Conservation (phyloP, 768 basidiomycete species). For the Xerocomellus chrysenteron region DNA sequence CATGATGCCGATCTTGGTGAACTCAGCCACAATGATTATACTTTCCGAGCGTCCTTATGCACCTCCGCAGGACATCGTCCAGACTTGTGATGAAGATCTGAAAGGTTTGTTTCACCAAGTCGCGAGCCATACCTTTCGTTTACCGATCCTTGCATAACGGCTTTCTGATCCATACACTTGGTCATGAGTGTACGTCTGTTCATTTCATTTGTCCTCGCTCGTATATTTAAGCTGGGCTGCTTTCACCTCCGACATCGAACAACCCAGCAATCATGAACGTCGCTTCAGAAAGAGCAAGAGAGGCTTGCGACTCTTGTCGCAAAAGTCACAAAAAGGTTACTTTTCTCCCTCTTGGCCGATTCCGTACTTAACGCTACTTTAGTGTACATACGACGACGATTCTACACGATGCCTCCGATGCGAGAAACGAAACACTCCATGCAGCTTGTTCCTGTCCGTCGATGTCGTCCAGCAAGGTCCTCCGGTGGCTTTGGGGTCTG, state of each 20-base stretch:
- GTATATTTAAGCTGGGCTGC: slow-evolving; percentile 19
- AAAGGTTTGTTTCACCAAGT: slow-evolving; percentile 7
- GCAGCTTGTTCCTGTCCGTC: slow-evolving; percentile 17
- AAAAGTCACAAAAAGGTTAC: slow-evolving; percentile 26
- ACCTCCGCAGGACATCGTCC: slow-evolving; percentile 1
- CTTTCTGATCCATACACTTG: slow-evolving; percentile 8
- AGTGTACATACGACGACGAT: slow-evolving; percentile 21
- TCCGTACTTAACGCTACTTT: background rate
- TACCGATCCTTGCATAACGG: slow-evolving; percentile 10
- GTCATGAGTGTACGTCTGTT: slow-evolving; percentile 7
- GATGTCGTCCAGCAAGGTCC: slow-evolving; percentile 9
- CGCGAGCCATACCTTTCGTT: background rate
- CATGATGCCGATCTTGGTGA: slow-evolving; percentile 11
- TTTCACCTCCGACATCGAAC: background rate
- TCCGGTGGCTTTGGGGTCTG: background rate
- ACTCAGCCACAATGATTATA: background rate
- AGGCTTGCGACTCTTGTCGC: slow-evolving; percentile 26
- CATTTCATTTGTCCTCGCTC: slow-evolving; percentile 7
- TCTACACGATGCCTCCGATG: slow-evolving; percentile 19
- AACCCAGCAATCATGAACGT: slow-evolving; percentile 18
- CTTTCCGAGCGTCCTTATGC: slow-evolving; percentile 2
- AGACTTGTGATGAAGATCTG: slow-evolving; percentile 17
- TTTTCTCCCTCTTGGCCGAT: background rate
- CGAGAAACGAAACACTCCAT: slow-evolving; percentile 1
- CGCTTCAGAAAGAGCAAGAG: slow-evolving; percentile 23